Conservation (phyloP, 768 basidiomycete genomes). For the Suillus clintonianus region DNA sequence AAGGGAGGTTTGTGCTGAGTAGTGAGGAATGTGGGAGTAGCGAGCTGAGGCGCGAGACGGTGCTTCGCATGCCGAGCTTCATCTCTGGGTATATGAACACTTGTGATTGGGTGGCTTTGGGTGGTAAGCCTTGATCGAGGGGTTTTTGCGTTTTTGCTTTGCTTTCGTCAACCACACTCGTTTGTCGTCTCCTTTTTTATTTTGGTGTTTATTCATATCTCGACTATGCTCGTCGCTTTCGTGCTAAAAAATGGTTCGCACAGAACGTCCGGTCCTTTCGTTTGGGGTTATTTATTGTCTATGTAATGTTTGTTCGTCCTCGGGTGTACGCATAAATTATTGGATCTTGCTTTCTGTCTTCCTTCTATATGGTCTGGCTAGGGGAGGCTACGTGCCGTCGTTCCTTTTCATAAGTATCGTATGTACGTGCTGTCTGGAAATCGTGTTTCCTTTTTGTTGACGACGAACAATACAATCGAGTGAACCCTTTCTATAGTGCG, state of each 20-base stretch:
- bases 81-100: constrained; percentile 17
- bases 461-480: too few species aligned
- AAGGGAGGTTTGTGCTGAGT: constrained; percentile 24
- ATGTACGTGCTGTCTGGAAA: too few species aligned
- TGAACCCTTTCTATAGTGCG: too few species aligned
- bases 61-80: constrained; percentile 23
- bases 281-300: neutral
- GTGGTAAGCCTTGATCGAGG: neutral
- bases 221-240: too few species aligned
- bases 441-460: too few species aligned
- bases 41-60: constrained; percentile 25
- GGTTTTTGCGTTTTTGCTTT: neutral
- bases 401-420: too few species aligned
- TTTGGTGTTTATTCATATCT: neutral
- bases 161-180: neutral
- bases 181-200: neutral
- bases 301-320: neutral
- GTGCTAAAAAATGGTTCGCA: neutral
- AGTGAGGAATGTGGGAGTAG: constrained; percentile 20
- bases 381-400: too few species aligned
- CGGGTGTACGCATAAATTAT: neutral
- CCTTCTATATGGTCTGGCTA: too few species aligned
- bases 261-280: neutral
- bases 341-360: neutral
- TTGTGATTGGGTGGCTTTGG: constrained; percentile 25